phyloP scores from a whole-genome alignment of 2,329 filamentous ascomycete species.

The Incumbomyces delicatus region DNA sequence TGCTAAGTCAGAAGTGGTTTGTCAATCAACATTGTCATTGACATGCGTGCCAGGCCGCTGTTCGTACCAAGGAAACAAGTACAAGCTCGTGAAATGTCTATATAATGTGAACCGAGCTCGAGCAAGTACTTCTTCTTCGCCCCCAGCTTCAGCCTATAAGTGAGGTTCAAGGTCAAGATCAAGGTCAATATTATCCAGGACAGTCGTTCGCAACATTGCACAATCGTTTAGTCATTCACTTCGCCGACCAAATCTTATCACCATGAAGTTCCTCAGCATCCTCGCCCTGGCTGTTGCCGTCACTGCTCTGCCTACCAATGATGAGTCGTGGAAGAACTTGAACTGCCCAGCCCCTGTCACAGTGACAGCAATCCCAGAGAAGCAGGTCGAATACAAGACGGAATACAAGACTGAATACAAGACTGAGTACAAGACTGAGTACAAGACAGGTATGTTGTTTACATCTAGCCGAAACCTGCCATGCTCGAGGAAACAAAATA shows the following conservation, averaged over 20 bases:
- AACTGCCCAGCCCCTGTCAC: not conserved
- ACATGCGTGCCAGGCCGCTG: not conserved
- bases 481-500: too few species aligned
- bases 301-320: not conserved
- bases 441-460: not conserved
- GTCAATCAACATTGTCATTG: too few species aligned
- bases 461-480: too few species aligned
- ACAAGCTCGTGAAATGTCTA: not conserved
- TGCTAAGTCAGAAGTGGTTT: too few species aligned
- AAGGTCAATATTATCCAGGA: not conserved
- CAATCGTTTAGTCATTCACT: slow-evolving; percentile 3
- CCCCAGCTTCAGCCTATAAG: not conserved
- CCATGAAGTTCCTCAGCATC: slow-evolving; percentile 3
- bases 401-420: not conserved
- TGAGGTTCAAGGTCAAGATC: slow-evolving; percentile 1
- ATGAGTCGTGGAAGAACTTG: not conserved
- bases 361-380: not conserved
- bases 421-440: not conserved
- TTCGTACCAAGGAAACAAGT: not conserved
- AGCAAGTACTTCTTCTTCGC: not conserved
- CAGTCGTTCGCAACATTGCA: not conserved
- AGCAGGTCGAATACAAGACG: slow-evolving; percentile 3
- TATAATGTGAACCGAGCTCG: not conserved
- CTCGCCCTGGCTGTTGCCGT: not conserved
- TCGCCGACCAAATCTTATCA: not conserved